Evolutionary conservation across 2,329 filamentous ascomycete species (phyloP).

Genomic region (Fusarium tanahbumbuense): DNA sequence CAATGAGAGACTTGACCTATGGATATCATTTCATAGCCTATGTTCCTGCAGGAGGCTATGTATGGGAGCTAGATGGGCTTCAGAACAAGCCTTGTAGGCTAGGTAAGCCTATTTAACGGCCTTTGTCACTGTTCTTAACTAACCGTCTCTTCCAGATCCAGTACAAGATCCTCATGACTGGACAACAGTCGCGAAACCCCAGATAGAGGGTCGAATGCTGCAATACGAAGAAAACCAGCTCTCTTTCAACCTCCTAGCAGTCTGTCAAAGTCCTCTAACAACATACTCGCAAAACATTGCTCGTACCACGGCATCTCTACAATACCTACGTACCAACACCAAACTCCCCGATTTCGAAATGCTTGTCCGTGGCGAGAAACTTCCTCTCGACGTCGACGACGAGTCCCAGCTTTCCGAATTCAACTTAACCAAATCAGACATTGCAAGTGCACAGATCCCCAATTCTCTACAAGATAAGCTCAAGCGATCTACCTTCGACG

Average conservation of each 20-base stretch:
- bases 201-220: conserved; percentile 75
- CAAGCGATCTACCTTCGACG: conserved; percentile 12
- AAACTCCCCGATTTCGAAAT: conserved; percentile 35
- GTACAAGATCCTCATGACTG: conserved; percentile 62
- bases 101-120: conserved; percentile 42
- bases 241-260: conserved; percentile 81
- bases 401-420: conserved; percentile 48
- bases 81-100: conserved; percentile 71
- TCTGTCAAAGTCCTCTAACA: conserved; percentile 74
- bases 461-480: conserved; percentile 28
- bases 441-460: conserved; percentile 41
- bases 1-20: conserved; percentile 64
- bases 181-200: conserved; percentile 71
- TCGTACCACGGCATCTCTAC: conserved; percentile 55
- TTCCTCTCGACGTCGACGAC: conserved; percentile 40
- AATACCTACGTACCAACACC: conserved; percentile 52
- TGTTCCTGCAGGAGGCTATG: conserved; percentile 76
- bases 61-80: conserved; percentile 93
- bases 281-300: conserved; percentile 61
- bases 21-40: conserved; percentile 92
- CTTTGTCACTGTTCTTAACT: not conserved
- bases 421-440: conserved; percentile 42
- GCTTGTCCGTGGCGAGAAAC: conserved; percentile 39
- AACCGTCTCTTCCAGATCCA: conserved; percentile 19
- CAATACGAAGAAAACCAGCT: conserved; percentile 73